Conservation (phyloP, 257 asterid species). For the Galeopsis tetrahit region DNA sequence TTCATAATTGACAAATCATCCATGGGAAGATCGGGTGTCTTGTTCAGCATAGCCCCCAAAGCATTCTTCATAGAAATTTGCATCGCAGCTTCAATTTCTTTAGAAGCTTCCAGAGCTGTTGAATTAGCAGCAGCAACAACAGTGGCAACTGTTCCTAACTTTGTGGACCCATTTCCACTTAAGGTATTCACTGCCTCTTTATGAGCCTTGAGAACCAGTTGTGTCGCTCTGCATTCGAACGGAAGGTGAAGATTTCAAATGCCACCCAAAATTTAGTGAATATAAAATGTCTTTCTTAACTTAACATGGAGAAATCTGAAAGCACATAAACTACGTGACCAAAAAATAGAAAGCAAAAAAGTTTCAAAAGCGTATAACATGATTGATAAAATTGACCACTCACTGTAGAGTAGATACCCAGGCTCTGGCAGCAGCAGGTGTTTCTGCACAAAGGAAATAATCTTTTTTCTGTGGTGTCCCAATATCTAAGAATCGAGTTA, state of each 20-base stretch:
- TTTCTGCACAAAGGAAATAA: constrained; percentile 94
- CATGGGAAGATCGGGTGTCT: constrained; percentile 75
- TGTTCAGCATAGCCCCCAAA: constrained; percentile 82
- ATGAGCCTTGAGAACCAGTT: constrained; percentile 92
- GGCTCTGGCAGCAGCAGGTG: constrained; percentile 95
- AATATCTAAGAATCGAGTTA: constrained; percentile 72
- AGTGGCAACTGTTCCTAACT: constrained; percentile 94
- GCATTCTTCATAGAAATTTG: constrained; percentile 92
- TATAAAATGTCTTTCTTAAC: constrained; percentile 18
- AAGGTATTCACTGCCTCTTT: constrained; percentile 97
- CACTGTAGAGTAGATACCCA: constrained; percentile 97
- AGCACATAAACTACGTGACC: constrained; percentile 1
- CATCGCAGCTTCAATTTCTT: constrained; percentile 97
- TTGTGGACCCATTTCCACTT: constrained; percentile 94
- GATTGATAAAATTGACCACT: constrained; percentile 50
- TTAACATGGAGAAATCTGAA: constrained; percentile 7
- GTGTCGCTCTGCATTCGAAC: constrained; percentile 76
- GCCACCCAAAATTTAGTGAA: constrained; percentile 7
- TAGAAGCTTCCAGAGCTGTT: constrained; percentile 93
- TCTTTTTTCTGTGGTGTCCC: constrained; percentile 96
- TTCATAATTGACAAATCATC: constrained; percentile 97
- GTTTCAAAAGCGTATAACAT: constrained; percentile 26
- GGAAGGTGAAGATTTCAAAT: constrained; percentile 22
- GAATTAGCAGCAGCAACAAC: constrained; percentile 99
- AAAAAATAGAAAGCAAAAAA: neutral